Evolutionary conservation across 1,139 yeast species (phyloP), one percentile per base, ranked within the genome.

Genomic region (Pichiaceae sp.): DNA sequence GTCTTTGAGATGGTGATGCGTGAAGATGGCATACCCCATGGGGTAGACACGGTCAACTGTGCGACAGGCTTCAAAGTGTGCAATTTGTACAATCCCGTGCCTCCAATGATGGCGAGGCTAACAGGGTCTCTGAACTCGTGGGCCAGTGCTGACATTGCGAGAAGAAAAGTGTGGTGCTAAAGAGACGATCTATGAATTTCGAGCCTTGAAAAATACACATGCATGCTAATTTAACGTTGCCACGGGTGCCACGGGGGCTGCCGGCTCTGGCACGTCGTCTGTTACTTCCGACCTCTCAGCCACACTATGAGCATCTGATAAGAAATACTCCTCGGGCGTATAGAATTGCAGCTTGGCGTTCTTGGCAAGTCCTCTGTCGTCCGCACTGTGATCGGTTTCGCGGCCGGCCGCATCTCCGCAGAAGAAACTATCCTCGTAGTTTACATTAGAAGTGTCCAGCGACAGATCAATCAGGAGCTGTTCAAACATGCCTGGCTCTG

Each of bases 351-450:
- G 34, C 0, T 72, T 72, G 1, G 71, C 52, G 18, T 63, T 68
- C 34, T 63, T 49, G 0, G 97, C 96, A 64, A 89, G 86, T 41
- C 44, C 52, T 44, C 57, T 58, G 55, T 89, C 97, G 38, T 84
- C 71, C 49, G 84, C 89, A 66, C 89, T 82, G 54, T 78, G 80
- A 56, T 89, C 97, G 0, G 52, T 56, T 1, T 56, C 52, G 37
- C 97, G 64, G 0, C 97, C 98, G 6, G 96, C 97, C 0, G 97
- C 97, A 62, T 91, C 98, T 4, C 98, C 98, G n/a, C 89, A 89
- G 53, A 61, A 91, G 44, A 80, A 72, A 38, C 84, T 73, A 20
- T 61, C 47, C 1, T 59, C 63, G 31, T 57, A 38, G 41, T 71
- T 72, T 14, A 47, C 17, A 18, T 30, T 17, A 0, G 39, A 44